phyloP scores from a whole-genome alignment of 1,284 basidiomycete species.

The Ceratobasidium sp. region DNA sequence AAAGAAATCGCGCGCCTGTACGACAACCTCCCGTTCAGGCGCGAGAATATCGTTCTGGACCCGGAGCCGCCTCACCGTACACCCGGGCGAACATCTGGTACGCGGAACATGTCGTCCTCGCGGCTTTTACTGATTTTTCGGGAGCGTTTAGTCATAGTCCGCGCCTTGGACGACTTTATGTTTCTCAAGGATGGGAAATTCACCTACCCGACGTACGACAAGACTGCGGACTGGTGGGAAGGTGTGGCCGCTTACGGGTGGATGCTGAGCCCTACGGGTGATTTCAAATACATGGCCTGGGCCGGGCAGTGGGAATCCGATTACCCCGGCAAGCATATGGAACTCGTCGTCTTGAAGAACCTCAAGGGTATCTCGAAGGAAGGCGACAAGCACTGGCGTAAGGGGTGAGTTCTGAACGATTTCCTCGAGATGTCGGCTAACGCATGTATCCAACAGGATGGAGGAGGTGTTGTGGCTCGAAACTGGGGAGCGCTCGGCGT shows the following conservation, averaged over 20 bases:
- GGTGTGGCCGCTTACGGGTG: conserved; percentile 4
- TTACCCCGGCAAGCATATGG: neutral
- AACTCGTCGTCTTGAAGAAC: neutral
- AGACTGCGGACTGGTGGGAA: neutral
- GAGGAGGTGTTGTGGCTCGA: conserved; percentile 22
- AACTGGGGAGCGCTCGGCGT: neutral
- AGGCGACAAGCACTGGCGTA: neutral
- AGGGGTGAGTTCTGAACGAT: neutral
- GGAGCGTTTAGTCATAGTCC: neutral
- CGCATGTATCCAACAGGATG: neutral
- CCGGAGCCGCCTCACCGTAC: no score
- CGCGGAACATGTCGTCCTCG: no score
- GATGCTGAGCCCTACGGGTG: neutral
- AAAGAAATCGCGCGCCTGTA: no score
- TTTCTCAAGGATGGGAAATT: conserved; percentile 1
- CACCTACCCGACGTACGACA: conserved; percentile 1
- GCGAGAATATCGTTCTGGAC: no score
- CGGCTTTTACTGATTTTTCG: no score
- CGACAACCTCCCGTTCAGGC: no score
- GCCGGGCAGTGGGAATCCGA: neutral
- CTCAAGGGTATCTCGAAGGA: neutral
- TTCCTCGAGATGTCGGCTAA: neutral
- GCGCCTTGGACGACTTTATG: conserved; percentile 7
- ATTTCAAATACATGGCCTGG: neutral
- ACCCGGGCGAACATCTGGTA: no score